Evolutionary conservation across 1,284 basidiomycete genomes (phyloP), one percentile per base, ranked within the genome.

Genomic region (Fomitopsis schrenkii): DNA sequence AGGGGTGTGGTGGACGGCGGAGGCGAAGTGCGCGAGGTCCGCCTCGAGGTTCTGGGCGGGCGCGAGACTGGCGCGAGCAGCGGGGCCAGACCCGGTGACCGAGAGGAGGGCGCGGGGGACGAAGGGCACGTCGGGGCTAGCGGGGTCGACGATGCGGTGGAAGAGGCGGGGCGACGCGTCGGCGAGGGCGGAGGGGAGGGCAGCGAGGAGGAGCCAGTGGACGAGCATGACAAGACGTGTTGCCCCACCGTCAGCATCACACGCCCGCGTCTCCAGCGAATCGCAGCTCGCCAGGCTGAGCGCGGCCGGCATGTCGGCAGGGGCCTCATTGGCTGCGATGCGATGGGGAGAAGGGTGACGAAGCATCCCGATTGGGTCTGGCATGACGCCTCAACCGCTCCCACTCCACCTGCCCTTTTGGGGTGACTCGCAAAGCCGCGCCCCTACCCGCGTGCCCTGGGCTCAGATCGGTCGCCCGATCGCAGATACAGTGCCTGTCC

Each of bases 21-120:
- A 40, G 40, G 61, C 50, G 54, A 62, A 61, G 3, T 63, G 33
- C 5, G 59, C 50, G 45, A 66, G 59, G 22, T 76, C 74, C 55
- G 79, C 75, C 19, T 59, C 57, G 48, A 59, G 57, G 22, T 22
- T 58, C 38, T 46, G 41, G 35, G 56, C 33, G 30, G 56, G 56
- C 56, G 44, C 56, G 56, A 58, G 56, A 42, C 44, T 42, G 5
- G 56, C 56, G 35, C 36, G 36, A 6, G 57, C 36, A 46, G 42
- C 53, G 75, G 70, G 42, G 82, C 70, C 33, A 70, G 78, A 71
- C 45, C 76, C 66, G 66, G 85, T 80, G 42, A 77, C 67, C 55
- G 62, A 70, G 41, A 84, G 72, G 72, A 83, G 80, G 57, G 80
- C 67, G 17, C 63, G 63, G 30, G 64, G 53, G 7, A 62, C 44